These are phyloP conservation scores for Solanum chiquidenum DNA, from an alignment of 257 asterid species.

Conservation along the genomic window DNA sequence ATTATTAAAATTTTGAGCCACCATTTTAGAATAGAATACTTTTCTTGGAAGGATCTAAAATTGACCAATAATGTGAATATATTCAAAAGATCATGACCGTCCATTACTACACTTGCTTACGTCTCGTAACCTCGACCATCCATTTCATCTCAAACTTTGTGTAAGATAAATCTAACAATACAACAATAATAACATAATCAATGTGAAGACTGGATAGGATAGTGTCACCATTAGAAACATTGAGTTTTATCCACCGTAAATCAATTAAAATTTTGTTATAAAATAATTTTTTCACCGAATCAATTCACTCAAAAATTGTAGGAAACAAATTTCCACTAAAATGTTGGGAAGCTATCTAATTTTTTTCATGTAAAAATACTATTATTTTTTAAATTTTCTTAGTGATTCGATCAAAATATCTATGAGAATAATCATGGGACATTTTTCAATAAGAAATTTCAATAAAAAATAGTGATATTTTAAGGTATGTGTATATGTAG, in stretches of 20 bases:
- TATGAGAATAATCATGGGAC: rapidly evolving
- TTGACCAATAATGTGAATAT: neutral
- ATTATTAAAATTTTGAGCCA: neutral
- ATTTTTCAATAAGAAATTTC: rapidly evolving
- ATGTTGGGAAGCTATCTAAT: rapidly evolving
- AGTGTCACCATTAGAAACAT: too few relatives aligned
- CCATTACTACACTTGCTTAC: neutral
- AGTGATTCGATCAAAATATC: too few relatives aligned
- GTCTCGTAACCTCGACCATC: rapidly evolving
- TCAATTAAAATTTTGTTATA: too few relatives aligned
- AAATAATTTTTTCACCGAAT: too few relatives aligned
- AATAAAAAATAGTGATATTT: too few relatives aligned
- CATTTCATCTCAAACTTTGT: neutral
- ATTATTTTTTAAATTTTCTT: too few relatives aligned
- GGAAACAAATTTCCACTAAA: rapidly evolving
- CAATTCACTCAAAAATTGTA: too few relatives aligned
- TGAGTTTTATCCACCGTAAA: too few relatives aligned
- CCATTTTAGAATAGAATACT: neutral
- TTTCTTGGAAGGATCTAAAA: neutral
- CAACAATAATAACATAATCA: too few relatives aligned
- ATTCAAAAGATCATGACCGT: slow-evolving; percentile 3
- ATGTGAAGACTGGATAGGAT: rapidly evolving
- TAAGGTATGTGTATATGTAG: too few relatives aligned
- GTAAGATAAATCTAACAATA: neutral
- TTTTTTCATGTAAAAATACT: too few relatives aligned